Conservation (phyloP, 1,139 yeast genomes). For the Blastobotrys malaysiensis region DNA sequence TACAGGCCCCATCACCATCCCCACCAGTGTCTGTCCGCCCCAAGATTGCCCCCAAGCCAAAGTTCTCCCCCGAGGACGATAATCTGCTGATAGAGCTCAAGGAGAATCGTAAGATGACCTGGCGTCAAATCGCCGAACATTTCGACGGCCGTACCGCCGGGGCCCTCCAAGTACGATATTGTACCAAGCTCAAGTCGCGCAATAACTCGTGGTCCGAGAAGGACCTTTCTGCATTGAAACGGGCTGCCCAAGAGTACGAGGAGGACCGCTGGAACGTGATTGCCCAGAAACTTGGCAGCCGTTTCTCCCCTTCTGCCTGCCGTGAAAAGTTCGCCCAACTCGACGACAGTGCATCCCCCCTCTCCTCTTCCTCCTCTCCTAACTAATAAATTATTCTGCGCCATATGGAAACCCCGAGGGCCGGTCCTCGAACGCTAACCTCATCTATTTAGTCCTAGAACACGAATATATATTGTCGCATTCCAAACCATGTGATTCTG, state of each 20-base stretch:
- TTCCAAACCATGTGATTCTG: no score
- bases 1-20: neutral
- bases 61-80: constrained; percentile 29
- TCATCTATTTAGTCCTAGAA: no score
- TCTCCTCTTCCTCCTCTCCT: neutral
- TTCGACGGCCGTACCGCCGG: constrained; percentile 31
- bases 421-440: neutral
- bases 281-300: constrained; percentile 23
- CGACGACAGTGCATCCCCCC: constrained; percentile 1
- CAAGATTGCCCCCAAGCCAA: constrained; percentile 19
- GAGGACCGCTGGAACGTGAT: constrained; percentile 26
- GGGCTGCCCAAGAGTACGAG: constrained; percentile 26
- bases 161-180: constrained; percentile 30
- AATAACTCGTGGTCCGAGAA: constrained; percentile 23
- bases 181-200: constrained; percentile 27
- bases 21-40: constrained; percentile 1
- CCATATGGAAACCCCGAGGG: neutral
- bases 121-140: constrained; percentile 29
- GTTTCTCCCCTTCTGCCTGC: constrained; percentile 24
- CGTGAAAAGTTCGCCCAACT: constrained; percentile 18
- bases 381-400: neutral
- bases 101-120: constrained; percentile 25
- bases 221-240: constrained; percentile 20
- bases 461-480: no score
- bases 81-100: constrained; percentile 26